Evolutionary conservation across 2,329 filamentous ascomycete genomes (phyloP), one percentile per base, ranked within the genome.

Genomic region (Thyridium curvatum): DNA sequence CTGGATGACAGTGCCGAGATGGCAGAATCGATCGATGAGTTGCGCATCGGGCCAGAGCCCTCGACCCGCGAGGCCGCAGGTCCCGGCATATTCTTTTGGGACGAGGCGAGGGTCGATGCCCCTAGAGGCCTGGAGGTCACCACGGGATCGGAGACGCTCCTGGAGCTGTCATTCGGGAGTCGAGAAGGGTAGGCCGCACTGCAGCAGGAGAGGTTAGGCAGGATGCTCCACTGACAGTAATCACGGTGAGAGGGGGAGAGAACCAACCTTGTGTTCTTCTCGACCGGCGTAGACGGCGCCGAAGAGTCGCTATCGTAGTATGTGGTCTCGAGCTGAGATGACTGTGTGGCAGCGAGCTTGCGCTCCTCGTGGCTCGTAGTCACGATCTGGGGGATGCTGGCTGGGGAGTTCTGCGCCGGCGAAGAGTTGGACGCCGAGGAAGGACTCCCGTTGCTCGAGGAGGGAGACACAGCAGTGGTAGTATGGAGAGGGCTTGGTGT

Each of bases 1-100:
- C 77, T 74, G 9, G 68, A 71, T 7, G 86, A 87, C 35, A 86
- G 72, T 9, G 79, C 77, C 3, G 91, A 95, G 34, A 94, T 84
- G n/a, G 86, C 85, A 10, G 90, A 96, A 60, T 97, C 91, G 53
- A 95, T 91, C 10, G 91, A 96, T 4, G 86, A 85, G 40, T 85
- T 94, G 52, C 90, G 80, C 40, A 82, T 78, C 15, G 65, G 46
- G 30, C 55, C 61, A 8, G 52, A 52, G 39, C 59, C 52, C 41
- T 66, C 65, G 46, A 56, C 59, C 50, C 61, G 65, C 32, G 61
- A 52, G 38, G 59, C 58, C 43, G 66, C 63, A 37, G 65, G 56
- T 46, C 69, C 65, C 47, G 71, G 68, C 68, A 77, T 76, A 46
- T 59, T 59, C 21, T 26, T 26, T 43, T 65, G 53, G 46, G 55